Evolutionary conservation across 768 basidiomycete species (phyloP).

Genomic region (Paxillus ammoniavirescens): DNA sequence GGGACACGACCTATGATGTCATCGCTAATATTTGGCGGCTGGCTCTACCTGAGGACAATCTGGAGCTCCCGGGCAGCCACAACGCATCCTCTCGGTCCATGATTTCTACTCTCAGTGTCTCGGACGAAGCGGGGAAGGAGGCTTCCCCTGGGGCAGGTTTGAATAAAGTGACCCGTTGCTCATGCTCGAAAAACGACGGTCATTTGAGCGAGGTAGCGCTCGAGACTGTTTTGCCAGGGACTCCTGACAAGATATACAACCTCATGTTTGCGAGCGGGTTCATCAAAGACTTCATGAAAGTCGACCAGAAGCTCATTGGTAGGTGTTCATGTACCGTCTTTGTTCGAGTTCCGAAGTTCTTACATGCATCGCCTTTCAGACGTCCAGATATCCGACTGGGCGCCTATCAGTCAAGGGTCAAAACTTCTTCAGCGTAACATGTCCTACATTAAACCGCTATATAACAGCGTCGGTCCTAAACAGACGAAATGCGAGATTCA

Average conservation of each 20-base stretch:
- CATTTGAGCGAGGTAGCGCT: constrained; percentile 76
- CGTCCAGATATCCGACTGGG: constrained; percentile 95
- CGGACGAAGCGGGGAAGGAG: constrained; percentile 14
- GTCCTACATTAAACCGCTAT: constrained; percentile 95
- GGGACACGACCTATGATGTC: constrained; percentile 95
- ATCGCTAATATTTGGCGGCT: constrained; percentile 95
- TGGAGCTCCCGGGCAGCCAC: constrained; percentile 24
- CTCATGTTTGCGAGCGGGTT: constrained; percentile 96
- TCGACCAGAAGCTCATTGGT: constrained; percentile 90
- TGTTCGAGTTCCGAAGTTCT: not conserved
- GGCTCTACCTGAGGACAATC: constrained; percentile 64
- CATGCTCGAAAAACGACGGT: constrained; percentile 64
- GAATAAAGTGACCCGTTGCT: constrained; percentile 67
- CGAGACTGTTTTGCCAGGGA: constrained; percentile 79
- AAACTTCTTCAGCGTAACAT: constrained; percentile 82
- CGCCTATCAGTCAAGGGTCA: constrained; percentile 58
- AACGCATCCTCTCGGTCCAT: constrained; percentile 18
- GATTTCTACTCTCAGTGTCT: constrained; percentile 16
- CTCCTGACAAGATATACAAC: constrained; percentile 94
- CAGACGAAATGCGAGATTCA: constrained; percentile 94
- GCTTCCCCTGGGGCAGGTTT: constrained; percentile 8
- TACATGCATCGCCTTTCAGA: constrained; percentile 45
- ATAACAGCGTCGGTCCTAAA: constrained; percentile 85
- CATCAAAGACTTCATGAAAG: constrained; percentile 88
- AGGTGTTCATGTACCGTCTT: constrained; percentile 22